Evolutionary conservation across 2,329 filamentous ascomycete species (phyloP), one percentile per base, ranked within the genome.

Genomic region (Scopulariopsis brevicaulis): DNA sequence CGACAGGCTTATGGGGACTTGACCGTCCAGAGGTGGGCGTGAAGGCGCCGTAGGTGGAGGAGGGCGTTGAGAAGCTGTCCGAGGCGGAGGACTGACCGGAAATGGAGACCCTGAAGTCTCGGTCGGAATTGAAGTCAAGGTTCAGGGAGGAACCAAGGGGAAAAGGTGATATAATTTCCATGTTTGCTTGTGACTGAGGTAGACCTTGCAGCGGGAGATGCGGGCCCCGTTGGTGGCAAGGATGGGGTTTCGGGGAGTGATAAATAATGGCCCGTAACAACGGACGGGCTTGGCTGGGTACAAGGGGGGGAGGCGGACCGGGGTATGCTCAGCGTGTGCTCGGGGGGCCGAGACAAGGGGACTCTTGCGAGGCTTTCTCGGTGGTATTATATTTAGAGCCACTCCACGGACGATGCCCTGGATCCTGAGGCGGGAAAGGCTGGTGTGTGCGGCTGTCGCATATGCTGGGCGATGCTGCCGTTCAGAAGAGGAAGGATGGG

Each of bases 11-110:
- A 5, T 37, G 57, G 10, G 74, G 73, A 20, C 73, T 73, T 52
- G 74, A 76, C 58, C 74, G 71, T 65, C 73, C 68, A 58, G 75
- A 76, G 34, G 68, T 71, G 52, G 75, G 74, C 48, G 74, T 77
- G 60, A 71, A 76, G 28, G 73, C 69, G 48, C 74, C 74, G 68
- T 74, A 76, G 56, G 65, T 63, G 35, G 71, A 73, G 32, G 65
- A 65, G 2, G 71, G 73, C 34, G 72, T 72, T 7, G 72, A 74
- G 62, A 73, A 74, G 66, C 71, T 74, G 43, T 64, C 66, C 37
- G 65, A 63, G 43, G 68, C 64, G 24, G 69, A 70, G 18, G 70
- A 66, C 0, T 22, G 51, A 11, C 52, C 56, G 6, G 32, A 28
- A 24, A 54, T 20, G 25, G 56, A 48, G 25, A 54, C 20, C 18